phyloP scores from a whole-genome alignment of 345 rosid species.

The Populus deltoides region DNA sequence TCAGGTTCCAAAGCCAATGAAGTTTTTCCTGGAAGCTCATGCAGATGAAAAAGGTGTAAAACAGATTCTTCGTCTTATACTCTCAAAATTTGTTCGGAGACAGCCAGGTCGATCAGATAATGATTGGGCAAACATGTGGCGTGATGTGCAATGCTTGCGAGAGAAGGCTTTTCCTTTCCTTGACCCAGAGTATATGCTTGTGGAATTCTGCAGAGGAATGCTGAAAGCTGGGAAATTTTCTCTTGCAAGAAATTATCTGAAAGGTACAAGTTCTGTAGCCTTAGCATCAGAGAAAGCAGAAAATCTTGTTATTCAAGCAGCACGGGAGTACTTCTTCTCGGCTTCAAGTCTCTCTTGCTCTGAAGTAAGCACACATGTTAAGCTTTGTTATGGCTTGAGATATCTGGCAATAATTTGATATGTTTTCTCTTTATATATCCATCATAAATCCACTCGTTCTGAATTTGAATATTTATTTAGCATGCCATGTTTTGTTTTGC shows the following conservation, averaged over 20 bases:
- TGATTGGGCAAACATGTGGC: conserved; percentile 99
- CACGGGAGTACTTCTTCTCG: conserved; percentile 89
- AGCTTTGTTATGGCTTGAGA: conserved; percentile 7
- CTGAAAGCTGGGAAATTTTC: conserved; percentile 97
- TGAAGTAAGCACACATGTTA: conserved; percentile 52
- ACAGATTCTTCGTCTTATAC: conserved; percentile 88
- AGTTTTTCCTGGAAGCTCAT: conserved; percentile 68
- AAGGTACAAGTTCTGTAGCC: conserved; percentile 78
- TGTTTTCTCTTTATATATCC: neutral
- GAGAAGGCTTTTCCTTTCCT: conserved; percentile 92
- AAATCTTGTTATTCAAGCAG: conserved; percentile 87
- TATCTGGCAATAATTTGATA: neutral
- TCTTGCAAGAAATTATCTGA: conserved; percentile 88
- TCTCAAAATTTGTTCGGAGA: conserved; percentile 85
- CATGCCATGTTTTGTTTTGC: neutral
- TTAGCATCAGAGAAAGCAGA: conserved; percentile 86
- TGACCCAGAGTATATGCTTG: conserved; percentile 79
- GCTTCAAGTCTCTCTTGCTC: conserved; percentile 86
- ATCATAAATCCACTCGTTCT: neutral
- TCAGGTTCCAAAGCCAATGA: conserved; percentile 89
- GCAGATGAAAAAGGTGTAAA: conserved; percentile 82
- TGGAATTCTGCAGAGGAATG: conserved; percentile 93
- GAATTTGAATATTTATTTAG: neutral
- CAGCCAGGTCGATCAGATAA: conserved; percentile 83
- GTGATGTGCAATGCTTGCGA: conserved; percentile 69